Conservation (phyloP, 805 yeast genomes). For the Pichia californica region DNA sequence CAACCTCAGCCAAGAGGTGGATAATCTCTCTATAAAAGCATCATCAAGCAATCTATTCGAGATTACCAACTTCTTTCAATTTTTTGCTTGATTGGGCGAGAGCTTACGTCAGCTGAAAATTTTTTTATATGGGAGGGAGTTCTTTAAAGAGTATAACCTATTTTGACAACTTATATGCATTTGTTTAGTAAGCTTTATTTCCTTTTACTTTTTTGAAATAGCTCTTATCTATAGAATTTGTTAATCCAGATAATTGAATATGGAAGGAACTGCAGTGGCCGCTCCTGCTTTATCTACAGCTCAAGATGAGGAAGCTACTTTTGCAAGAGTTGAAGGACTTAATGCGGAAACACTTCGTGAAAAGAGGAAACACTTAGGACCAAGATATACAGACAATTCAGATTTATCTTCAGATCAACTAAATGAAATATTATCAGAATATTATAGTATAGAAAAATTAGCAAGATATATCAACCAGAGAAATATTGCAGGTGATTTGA, state of each 20-base stretch:
- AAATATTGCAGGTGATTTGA: slow-evolving; percentile 19
- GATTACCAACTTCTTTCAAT: too few species aligned
- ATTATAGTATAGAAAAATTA: slow-evolving; percentile 43
- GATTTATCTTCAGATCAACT: slow-evolving; percentile 24
- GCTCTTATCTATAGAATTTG: too few species aligned
- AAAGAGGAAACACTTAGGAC: slow-evolving; percentile 23
- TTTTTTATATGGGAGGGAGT: too few species aligned
- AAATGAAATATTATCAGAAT: slow-evolving; percentile 33
- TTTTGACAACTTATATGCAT: too few species aligned
- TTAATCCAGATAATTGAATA: too few species aligned
- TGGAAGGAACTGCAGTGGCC: slow-evolving; percentile 11
- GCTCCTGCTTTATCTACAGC: slow-evolving; percentile 68
- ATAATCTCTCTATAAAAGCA: too few species aligned
- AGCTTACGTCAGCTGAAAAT: slow-evolving; percentile 5
- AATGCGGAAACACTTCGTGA: slow-evolving; percentile 15
- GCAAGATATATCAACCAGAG: slow-evolving; percentile 21
- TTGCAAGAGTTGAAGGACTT: slow-evolving; percentile 32
- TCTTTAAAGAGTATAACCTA: too few species aligned
- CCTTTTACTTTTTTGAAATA: too few species aligned
- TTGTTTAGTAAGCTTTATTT: too few species aligned
- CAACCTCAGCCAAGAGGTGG: too few species aligned
- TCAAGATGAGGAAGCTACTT: slow-evolving; percentile 57
- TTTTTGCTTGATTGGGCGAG: not conserved
- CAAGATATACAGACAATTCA: slow-evolving; percentile 23
- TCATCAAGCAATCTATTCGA: too few species aligned